Percentiles rank a stretch among this genome's conserved stretches.
phyloP scores from a whole-genome alignment of 352 stramenopile species.

The Pythium insidiosum region DNA sequence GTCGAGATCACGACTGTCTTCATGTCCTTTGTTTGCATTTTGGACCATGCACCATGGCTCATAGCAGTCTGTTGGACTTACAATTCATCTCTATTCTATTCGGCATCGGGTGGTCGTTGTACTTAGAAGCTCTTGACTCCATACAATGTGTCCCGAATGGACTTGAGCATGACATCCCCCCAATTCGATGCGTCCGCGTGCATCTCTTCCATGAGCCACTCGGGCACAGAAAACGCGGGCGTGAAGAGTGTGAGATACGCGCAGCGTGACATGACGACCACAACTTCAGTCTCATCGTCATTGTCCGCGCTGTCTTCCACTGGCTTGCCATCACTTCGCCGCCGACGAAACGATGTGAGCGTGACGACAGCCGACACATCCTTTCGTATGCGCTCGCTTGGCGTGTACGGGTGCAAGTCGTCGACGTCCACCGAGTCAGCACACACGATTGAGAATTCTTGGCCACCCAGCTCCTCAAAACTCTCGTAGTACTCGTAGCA shows the following conservation, averaged over 20 bases:
- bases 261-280: conserved; percentile 2
- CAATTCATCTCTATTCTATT: no score
- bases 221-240: conserved; percentile 1
- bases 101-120: no score
- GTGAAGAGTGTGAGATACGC: background rate
- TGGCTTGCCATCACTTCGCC: no score
- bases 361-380: no score
- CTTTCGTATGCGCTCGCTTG: conserved; percentile 14
- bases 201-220: background rate
- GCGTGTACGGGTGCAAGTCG: conserved; percentile 27
- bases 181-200: background rate
- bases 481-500: conserved; percentile 20
- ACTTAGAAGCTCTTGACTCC: background rate
- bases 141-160: background rate
- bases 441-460: conserved; percentile 17
- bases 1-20: no score
- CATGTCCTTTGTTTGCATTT: no score
- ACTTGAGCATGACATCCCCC: conserved; percentile 2
- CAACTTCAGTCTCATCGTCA: background rate
- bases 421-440: conserved; percentile 28
- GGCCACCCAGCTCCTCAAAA: conserved; percentile 1
- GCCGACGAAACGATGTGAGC: no score
- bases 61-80: no score
- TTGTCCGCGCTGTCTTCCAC: no score
- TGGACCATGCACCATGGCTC: no score